Conservation (phyloP, 176 grass and related monocot species). For the Tillandsia leiboldiana region DNA sequence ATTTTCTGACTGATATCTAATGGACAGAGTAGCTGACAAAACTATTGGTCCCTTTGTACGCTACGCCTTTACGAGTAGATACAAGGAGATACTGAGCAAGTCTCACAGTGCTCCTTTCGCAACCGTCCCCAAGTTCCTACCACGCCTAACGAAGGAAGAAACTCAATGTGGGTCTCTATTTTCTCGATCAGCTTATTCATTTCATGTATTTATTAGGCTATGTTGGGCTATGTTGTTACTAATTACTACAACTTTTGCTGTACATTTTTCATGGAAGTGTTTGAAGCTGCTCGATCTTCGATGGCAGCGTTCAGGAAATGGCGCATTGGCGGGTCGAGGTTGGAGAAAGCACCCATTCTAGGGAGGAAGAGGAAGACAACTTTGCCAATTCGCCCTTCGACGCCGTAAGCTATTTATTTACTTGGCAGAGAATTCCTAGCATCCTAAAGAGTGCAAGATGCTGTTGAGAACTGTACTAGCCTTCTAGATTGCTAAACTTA, state of each 20-base stretch:
- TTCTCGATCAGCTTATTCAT: background rate
- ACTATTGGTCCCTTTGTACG: slow-evolving; percentile 63
- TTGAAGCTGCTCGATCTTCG: slow-evolving; percentile 62
- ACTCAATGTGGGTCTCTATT: slow-evolving; percentile 29
- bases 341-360: slow-evolving; percentile 68
- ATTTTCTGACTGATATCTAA: background rate
- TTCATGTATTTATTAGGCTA: background rate
- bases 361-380: slow-evolving; percentile 77
- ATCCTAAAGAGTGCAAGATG: too few species aligned
- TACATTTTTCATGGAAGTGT: slow-evolving; percentile 29
- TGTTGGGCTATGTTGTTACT: background rate
- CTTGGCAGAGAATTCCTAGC: too few species aligned
- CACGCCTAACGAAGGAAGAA: slow-evolving; percentile 82
- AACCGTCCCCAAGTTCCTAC: slow-evolving; percentile 54
- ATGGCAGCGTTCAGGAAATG: slow-evolving; percentile 80
- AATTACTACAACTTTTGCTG: background rate
- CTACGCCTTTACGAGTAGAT: slow-evolving; percentile 66
- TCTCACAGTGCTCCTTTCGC: slow-evolving; percentile 51
- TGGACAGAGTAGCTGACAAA: slow-evolving; percentile 63
- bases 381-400: slow-evolving; percentile 24
- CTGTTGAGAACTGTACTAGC: too few species aligned
- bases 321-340: slow-evolving; percentile 48
- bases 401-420: slow-evolving; percentile 17
- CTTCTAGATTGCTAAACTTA: too few species aligned
- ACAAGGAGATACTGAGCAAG: slow-evolving; percentile 93